Percentiles rank a stretch among this genome's conserved stretches.
phyloP scores from a whole-genome alignment of 768 basidiomycete genomes.

The Pilatotrama ljubarskyi region DNA sequence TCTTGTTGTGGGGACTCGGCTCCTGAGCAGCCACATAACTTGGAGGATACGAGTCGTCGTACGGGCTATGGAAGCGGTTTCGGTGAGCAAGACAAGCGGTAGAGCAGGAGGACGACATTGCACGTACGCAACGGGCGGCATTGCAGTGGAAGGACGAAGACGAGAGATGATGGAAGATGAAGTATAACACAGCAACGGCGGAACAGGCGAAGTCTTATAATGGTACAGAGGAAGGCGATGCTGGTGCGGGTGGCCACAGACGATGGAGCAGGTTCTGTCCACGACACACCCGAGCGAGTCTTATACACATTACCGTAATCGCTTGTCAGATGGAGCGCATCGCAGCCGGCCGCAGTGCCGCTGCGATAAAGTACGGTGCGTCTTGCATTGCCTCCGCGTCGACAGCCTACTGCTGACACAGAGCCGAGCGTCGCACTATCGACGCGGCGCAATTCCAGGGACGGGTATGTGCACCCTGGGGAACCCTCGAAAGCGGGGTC shows the following conservation, averaged over 20 bases:
- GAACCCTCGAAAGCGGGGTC: too few relatives aligned
- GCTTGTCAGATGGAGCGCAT: background rate
- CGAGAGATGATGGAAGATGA: background rate
- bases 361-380: background rate
- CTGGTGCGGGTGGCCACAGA: background rate
- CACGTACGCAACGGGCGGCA: background rate
- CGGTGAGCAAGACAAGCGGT: background rate
- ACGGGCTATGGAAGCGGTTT: background rate
- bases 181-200: background rate
- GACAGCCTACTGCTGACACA: background rate
- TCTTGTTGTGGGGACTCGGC: background rate
- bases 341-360: background rate
- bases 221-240: background rate
- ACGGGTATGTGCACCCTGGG: background rate
- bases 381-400: background rate
- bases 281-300: background rate
- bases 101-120: background rate
- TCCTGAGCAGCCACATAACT: background rate
- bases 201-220: background rate
- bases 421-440: background rate
- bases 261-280: background rate
- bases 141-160: background rate
- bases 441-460: background rate
- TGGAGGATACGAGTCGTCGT: constrained; percentile 1
- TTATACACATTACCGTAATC: background rate